phyloP scores from a whole-genome alignment of 2,329 filamentous ascomycete species.

The Fusarium gaditjirri region DNA sequence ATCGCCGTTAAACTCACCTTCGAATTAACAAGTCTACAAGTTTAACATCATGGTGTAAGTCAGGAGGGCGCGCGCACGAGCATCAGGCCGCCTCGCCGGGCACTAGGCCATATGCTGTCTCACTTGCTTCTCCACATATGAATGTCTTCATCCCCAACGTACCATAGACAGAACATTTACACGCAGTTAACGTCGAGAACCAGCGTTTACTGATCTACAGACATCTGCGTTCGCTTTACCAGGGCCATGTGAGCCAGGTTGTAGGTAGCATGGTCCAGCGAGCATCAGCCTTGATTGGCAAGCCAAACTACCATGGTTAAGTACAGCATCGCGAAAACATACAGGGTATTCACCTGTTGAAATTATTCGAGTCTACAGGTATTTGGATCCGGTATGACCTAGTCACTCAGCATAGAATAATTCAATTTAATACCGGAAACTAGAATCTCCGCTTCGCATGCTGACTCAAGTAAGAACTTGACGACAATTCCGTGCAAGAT shows the following conservation, averaged over 20 bases:
- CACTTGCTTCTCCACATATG: conserved; percentile 19
- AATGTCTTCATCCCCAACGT: conserved; percentile 11
- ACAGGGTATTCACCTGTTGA: background rate
- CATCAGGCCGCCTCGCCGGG: background rate
- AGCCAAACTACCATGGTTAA: conserved; percentile 4
- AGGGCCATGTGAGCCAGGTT: conserved; percentile 34
- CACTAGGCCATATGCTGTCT: conserved; percentile 19
- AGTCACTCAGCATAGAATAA: background rate
- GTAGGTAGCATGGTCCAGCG: conserved; percentile 29
- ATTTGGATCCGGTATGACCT: background rate
- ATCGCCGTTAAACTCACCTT: conserved; percentile 11
- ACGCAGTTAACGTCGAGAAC: conserved; percentile 29
- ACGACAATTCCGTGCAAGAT: conserved; percentile 13
- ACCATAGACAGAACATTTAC: conserved; percentile 14
- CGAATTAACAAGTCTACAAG: background rate
- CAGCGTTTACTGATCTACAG: conserved; percentile 22
- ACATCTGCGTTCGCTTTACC: conserved; percentile 26
- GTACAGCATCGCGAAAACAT: conserved; percentile 16
- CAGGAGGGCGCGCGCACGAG: conserved; percentile 8
- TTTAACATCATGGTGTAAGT: conserved; percentile 3
- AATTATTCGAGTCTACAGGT: background rate
- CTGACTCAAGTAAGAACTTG: conserved; percentile 31
- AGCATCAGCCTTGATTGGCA: conserved; percentile 16
- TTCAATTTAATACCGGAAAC: conserved; percentile 10
- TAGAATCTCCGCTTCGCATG: conserved; percentile 10